These are phyloP conservation scores for Geotrichum histeridarum DNA, from an alignment of 1,139 yeast genomes.

Conservation along the genomic window DNA sequence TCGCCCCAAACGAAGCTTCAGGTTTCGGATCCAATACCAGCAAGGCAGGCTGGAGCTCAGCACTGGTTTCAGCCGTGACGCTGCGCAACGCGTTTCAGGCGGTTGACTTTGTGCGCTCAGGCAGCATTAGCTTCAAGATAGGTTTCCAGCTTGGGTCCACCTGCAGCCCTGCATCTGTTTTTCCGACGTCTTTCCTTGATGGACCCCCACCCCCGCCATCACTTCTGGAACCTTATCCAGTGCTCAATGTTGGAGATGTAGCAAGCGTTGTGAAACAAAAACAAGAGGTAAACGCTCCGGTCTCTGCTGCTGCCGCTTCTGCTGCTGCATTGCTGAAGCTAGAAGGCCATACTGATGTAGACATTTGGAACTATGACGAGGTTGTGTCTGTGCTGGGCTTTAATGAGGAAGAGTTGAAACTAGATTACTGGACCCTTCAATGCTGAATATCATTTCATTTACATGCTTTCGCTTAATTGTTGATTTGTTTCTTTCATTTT, in stretches of 20 bases:
- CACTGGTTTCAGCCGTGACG: slow-evolving; percentile 30
- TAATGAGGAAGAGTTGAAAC: slow-evolving; percentile 25
- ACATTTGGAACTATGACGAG: slow-evolving; percentile 30
- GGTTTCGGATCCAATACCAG: no score
- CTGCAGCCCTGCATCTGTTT: not conserved
- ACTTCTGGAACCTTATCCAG: not conserved
- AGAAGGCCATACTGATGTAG: slow-evolving; percentile 20
- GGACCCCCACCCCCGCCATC: not conserved
- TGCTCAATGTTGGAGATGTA: not conserved
- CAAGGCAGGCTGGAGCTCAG: slow-evolving; percentile 18
- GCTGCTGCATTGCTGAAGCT: not conserved
- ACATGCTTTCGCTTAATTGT: not conserved
- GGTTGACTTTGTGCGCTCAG: slow-evolving; percentile 26
- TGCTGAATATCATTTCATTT: not conserved
- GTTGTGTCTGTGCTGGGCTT: slow-evolving; percentile 26
- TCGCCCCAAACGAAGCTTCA: no score
- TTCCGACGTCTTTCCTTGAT: not conserved
- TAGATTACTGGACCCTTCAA: slow-evolving; percentile 29
- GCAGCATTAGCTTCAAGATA: slow-evolving; percentile 27
- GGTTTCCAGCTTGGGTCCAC: no score
- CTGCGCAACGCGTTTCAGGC: slow-evolving; percentile 30
- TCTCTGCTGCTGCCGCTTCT: slow-evolving; percentile 25
- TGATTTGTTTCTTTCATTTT: not conserved
- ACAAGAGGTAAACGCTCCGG: not conserved
- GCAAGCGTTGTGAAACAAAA: not conserved